Conservation (phyloP, 176 grass and related monocot species). For the Triticum timopheevii region DNA sequence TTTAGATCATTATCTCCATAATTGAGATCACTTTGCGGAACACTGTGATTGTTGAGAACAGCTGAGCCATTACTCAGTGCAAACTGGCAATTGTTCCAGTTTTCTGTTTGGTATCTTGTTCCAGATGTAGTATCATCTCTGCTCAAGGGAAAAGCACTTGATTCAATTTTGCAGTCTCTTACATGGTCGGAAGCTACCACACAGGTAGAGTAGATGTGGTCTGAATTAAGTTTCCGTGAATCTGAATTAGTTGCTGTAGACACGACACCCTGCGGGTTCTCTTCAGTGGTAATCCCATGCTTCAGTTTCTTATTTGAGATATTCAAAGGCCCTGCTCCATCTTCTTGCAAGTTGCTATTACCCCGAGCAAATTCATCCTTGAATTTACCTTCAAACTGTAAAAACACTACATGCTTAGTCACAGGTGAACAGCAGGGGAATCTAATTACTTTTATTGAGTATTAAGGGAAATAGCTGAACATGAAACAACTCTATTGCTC, state of each 20-base stretch:
- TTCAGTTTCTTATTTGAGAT: slow-evolving; percentile 50
- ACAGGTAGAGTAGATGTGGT: slow-evolving; percentile 29
- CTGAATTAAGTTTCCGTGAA: slow-evolving; percentile 43
- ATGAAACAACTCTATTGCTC: slow-evolving; percentile 2
- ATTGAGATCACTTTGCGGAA: slow-evolving; percentile 33
- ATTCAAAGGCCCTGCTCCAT: slow-evolving; percentile 19
- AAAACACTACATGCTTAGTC: slow-evolving; percentile 27
- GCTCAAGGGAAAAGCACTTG: slow-evolving; percentile 20
- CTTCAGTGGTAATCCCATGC: slow-evolving; percentile 30
- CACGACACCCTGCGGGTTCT: slow-evolving; percentile 19
- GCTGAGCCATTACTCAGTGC: slow-evolving; percentile 37
- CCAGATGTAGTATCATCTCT: slow-evolving; percentile 22
- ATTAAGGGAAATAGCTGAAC: background rate
- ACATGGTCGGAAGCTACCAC: slow-evolving; percentile 15
- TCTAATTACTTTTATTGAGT: background rate
- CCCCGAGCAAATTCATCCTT: slow-evolving; percentile 50
- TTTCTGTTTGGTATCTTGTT: slow-evolving; percentile 49
- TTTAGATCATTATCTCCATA: slow-evolving; percentile 74
- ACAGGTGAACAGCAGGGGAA: background rate
- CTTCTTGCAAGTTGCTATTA: slow-evolving; percentile 32
- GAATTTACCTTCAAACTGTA: slow-evolving; percentile 61
- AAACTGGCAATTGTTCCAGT: slow-evolving; percentile 42
- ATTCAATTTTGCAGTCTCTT: slow-evolving; percentile 32
- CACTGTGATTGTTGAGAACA: slow-evolving; percentile 39
- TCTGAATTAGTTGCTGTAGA: slow-evolving; percentile 30